Evolutionary conservation across 129 eudicot genomes (phyloP), one percentile per base, ranked within the genome.

Genomic region (Helianthus annuus): DNA sequence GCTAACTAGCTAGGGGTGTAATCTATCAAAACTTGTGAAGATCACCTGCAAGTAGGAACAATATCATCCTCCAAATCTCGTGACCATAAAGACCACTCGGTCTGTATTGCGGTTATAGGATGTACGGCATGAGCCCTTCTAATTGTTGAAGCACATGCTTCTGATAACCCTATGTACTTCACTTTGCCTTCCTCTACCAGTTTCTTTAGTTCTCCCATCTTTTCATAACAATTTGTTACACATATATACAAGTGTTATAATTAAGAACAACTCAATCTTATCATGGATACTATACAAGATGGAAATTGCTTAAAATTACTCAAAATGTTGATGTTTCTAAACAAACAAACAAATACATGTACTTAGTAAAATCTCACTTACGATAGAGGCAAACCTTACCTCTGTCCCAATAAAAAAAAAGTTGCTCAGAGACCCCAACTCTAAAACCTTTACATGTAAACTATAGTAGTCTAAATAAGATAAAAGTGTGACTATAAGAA

Each of bases 101-200:
- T 22, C 55, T 88, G 91, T 13, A 88, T 85, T 1, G 96, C 89
- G 19, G 96, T 83, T 49, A 88, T 76, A 10, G 96, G 96, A 82
- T 88, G 96, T 67, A 88, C 85, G 48, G 91, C 91, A 68, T 85
- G 91, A 15, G 96, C 96, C 40, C 96, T 85, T 81, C 96, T 79
- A 48, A 87, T 87, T 39, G 93, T 87, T 51, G 86, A 82, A 66
- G 82, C 81, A 8, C 86, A 84, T 19, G 91, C 95, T 80, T 88
- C 95, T 19, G 95, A 88, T 32, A 88, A 74, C 57, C 96, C 96
- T 6, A 88, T 57, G 59, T 85, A 88, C 76, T 88, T 87, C 61
- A 87, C 77, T 63, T 87, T 87, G 0, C 93, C 93, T 76, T 87
- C 93, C 72, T 84, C 83, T 8, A 88, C 96, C 59, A 88, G 80